Percentiles rank a stretch among this genome's conserved stretches.
Conservation (phyloP, 768 basidiomycete genomes). For the Dendrothele bispora region DNA sequence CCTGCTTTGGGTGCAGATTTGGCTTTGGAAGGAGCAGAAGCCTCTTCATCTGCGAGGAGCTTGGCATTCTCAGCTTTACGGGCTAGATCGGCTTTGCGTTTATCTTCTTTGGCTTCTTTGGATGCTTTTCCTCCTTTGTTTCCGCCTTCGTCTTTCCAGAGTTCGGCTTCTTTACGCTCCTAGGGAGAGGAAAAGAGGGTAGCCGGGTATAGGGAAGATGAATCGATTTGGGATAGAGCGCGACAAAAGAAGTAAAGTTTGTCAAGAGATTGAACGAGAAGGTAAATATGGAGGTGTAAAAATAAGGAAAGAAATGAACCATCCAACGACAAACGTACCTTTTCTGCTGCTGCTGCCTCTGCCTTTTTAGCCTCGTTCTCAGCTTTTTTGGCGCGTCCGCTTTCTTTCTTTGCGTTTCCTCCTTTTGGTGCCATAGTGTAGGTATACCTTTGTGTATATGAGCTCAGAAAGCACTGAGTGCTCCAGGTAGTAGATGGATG, state of each 20-base stretch:
- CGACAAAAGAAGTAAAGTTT: no score
- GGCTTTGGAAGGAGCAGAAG: conserved; percentile 51
- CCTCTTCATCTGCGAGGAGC: conserved; percentile 88
- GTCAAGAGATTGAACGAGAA: not conserved
- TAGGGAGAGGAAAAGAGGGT: conserved; percentile 25
- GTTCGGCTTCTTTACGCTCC: conserved; percentile 71
- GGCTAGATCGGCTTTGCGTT: conserved; percentile 76
- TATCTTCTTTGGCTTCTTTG: conserved; percentile 77
- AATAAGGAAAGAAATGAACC: no score
- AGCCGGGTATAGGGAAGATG: not conserved
- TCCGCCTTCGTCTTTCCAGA: conserved; percentile 68
- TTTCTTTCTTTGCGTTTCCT: conserved; percentile 90
- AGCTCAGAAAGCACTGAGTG: not conserved
- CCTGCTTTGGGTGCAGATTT: conserved; percentile 67
- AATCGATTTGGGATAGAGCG: not conserved
- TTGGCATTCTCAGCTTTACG: conserved; percentile 87
- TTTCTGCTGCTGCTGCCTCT: conserved; percentile 56
- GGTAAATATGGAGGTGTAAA: no score
- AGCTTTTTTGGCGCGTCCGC: conserved; percentile 87
- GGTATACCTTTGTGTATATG: not conserved
- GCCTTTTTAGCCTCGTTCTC: conserved; percentile 87
- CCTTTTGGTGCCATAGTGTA: conserved; percentile 80
- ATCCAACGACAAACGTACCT: conserved; percentile 40
- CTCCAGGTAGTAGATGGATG: not conserved
- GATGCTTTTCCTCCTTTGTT: conserved; percentile 58